A percentile compares a stretch with the other conserved stretches of the same genome.
These are phyloP conservation scores for Colletotrichum coccodes DNA, from an alignment of 2,329 filamentous ascomycete genomes.

Conservation along the genomic window DNA sequence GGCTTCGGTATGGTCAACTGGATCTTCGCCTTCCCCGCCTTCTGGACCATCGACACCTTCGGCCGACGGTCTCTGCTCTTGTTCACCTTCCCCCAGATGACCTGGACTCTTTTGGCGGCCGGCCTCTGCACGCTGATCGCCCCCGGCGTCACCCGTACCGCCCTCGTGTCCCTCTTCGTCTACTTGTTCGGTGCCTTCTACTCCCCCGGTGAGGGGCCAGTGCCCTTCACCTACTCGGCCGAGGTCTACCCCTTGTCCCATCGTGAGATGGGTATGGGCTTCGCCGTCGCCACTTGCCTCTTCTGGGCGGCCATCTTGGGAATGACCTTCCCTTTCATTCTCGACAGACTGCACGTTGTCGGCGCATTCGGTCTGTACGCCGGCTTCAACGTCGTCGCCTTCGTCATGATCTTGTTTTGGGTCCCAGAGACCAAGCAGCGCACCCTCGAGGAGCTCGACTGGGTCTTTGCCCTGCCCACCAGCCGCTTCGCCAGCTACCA, in stretches of 20 bases:
- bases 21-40: slow-evolving; percentile 65
- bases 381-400: slow-evolving; percentile 63
- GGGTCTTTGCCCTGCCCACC: slow-evolving; percentile 48
- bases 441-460: slow-evolving; percentile 58
- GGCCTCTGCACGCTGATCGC: slow-evolving; percentile 63
- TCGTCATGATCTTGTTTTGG: slow-evolving; percentile 66
- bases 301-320: slow-evolving; percentile 69
- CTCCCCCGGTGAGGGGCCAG: slow-evolving; percentile 65
- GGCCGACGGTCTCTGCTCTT: slow-evolving; percentile 65
- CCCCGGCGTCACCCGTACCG: slow-evolving; percentile 43
- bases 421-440: slow-evolving; percentile 69
- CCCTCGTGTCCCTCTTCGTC: slow-evolving; percentile 59
- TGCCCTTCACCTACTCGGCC: slow-evolving; percentile 75
- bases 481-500: slow-evolving; percentile 46
- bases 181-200: slow-evolving; percentile 42
- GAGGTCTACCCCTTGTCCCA: slow-evolving; percentile 78
- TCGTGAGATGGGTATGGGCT: slow-evolving; percentile 77
- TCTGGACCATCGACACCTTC: slow-evolving; percentile 62
- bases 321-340: slow-evolving; percentile 71
- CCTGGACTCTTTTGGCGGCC: slow-evolving; percentile 67
- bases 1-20: slow-evolving; percentile 68
- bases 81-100: slow-evolving; percentile 69
- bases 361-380: slow-evolving; percentile 63
- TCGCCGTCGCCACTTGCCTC: slow-evolving; percentile 73
- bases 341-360: slow-evolving; percentile 51